Evolutionary conservation across 495 filamentous ascomycete species (phyloP).

Genomic region (Collariella sp.): DNA sequence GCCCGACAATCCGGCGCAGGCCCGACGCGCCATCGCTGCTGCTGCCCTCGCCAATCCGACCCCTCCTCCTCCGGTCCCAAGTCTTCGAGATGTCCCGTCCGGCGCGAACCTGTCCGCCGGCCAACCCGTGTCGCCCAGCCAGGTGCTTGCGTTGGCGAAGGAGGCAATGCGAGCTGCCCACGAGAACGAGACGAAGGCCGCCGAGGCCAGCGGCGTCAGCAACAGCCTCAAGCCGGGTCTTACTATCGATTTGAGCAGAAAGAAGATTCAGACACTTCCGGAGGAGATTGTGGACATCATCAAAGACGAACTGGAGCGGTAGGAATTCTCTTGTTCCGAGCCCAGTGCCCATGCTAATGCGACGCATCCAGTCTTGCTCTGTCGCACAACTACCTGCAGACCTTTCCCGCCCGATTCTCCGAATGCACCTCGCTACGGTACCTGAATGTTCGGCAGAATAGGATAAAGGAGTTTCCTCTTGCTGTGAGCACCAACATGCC

Average conservation of each 20-base stretch:
- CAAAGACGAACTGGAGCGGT: conserved; percentile 89
- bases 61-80: conserved; percentile 30
- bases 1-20: conserved; percentile 35
- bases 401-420: conserved; percentile 72
- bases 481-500: conserved; percentile 53
- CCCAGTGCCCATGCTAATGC: conserved; percentile 8
- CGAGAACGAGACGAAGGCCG: conserved; percentile 59
- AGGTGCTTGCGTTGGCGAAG: conserved; percentile 50
- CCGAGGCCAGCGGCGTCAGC: conserved; percentile 58
- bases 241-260: conserved; percentile 83
- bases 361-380: conserved; percentile 60
- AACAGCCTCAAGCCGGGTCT: conserved; percentile 66
- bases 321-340: conserved; percentile 2
- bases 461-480: conserved; percentile 77
- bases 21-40: conserved; percentile 30
- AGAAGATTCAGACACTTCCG: conserved; percentile 69
- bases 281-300: conserved; percentile 88
- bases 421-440: conserved; percentile 84
- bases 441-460: conserved; percentile 86
- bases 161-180: conserved; percentile 59
- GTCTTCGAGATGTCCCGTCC: conserved; percentile 30
- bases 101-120: conserved; percentile 32
- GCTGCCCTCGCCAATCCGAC: conserved; percentile 24
- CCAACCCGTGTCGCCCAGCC: conserved; percentile 35
- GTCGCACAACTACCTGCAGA: conserved; percentile 76